Percentiles rank a stretch among this genome's conserved stretches.
phyloP scores from a whole-genome alignment of 192 early-diverging fungal genomes.

The Geosiphon pyriformis region DNA sequence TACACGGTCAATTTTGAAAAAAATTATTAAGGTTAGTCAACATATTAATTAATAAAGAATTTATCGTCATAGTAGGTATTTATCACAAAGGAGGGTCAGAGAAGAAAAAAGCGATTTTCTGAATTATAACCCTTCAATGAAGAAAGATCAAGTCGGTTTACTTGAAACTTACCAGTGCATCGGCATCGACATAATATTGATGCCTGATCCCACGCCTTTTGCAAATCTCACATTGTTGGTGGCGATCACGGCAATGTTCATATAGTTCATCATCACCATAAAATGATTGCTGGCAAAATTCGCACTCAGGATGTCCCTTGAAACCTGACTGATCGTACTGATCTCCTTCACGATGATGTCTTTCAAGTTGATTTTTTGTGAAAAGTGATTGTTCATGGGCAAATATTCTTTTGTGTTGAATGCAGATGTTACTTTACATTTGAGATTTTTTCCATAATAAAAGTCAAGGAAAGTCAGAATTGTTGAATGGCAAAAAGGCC shows the following conservation, averaged over 20 bases:
- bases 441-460: too few relatives aligned
- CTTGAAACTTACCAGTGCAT: constrained; percentile 54
- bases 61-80: too few relatives aligned
- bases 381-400: constrained; percentile 87
- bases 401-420: constrained; percentile 87
- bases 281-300: constrained; percentile 77
- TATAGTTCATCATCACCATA: constrained; percentile 94
- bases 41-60: too few relatives aligned
- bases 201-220: constrained; percentile 66
- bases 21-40: too few relatives aligned
- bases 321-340: constrained; percentile 58
- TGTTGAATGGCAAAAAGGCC: constrained; percentile 3
- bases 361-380: constrained; percentile 65
- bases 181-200: constrained; percentile 84
- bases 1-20: too few relatives aligned
- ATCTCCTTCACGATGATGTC: constrained; percentile 73
- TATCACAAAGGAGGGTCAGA: too few relatives aligned
- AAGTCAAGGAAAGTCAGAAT: too few relatives aligned
- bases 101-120: too few relatives aligned
- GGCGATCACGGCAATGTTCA: constrained; percentile 86
- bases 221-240: constrained; percentile 94
- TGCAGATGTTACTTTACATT: constrained; percentile 76
- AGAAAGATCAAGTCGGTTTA: constrained; percentile 1
- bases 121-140: neutral
- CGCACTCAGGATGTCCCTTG: constrained; percentile 84